Evolutionary conservation across 148 eudicot species (phyloP).

Genomic region (Fagopyrum homotropicum): DNA sequence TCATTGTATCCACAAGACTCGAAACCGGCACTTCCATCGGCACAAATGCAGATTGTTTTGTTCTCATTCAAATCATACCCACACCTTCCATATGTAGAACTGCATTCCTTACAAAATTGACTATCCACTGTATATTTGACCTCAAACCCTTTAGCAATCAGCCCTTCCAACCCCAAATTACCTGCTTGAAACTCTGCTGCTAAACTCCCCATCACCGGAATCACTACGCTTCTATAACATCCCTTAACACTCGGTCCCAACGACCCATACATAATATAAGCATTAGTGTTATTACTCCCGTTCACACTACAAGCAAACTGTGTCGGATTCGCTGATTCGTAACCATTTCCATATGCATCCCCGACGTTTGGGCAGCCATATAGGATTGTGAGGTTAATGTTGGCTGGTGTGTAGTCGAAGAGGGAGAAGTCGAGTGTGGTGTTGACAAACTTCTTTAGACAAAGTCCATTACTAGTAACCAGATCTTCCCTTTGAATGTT

Average conservation of each 20-base stretch:
- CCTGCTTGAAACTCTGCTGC: not conserved
- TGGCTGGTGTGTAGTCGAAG: not conserved
- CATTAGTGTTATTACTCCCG: not conserved
- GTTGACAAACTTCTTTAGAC: slow-evolving; percentile 7
- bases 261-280: slow-evolving; percentile 4
- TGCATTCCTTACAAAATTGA: not conserved
- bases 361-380: not conserved
- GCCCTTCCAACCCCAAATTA: slow-evolving; percentile 1
- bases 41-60: slow-evolving; percentile 8
- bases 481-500: not conserved
- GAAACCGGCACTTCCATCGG: not conserved
- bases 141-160: slow-evolving; percentile 8
- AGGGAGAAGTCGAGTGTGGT: slow-evolving; percentile 10
- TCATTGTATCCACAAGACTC: slow-evolving; percentile 10
- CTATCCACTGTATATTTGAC: slow-evolving; percentile 2
- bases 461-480: not conserved
- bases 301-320: slow-evolving; percentile 5
- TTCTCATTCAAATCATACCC: slow-evolving; percentile 9
- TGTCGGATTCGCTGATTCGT: not conserved
- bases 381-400: not conserved
- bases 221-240: slow-evolving; percentile 12
- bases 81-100: slow-evolving; percentile 1
- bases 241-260: not conserved
- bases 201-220: not conserved
- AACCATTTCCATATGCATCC: not conserved